Evolutionary conservation across 371 early-diverging fungal genomes (phyloP).

Genomic region (Mucor saturninus): DNA sequence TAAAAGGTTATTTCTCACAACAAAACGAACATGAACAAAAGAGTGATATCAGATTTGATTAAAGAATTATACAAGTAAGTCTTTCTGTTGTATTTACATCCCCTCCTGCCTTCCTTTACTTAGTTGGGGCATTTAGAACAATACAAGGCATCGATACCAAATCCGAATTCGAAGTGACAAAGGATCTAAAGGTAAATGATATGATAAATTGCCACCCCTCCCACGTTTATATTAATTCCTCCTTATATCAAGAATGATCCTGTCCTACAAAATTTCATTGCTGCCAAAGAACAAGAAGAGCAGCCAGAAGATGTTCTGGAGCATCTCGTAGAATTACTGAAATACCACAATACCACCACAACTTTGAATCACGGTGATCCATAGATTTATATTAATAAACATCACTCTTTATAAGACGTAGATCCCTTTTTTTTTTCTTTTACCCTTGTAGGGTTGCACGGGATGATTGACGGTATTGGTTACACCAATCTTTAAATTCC

Average conservation of each 20-base stretch:
- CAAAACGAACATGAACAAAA: constrained; percentile 1
- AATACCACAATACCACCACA: constrained; percentile 11
- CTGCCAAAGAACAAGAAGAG: neutral
- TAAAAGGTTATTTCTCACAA: neutral
- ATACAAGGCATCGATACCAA: constrained; percentile 20
- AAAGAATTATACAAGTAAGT: constrained; percentile 31
- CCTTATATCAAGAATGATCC: constrained; percentile 17
- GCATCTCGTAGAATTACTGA: constrained; percentile 13
- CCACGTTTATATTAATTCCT: no score
- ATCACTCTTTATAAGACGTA: no score
- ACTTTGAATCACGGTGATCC: neutral
- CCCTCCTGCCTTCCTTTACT: neutral
- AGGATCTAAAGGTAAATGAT: constrained; percentile 18
- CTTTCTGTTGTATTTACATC: neutral
- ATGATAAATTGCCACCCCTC: neutral
- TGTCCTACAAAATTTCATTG: constrained; percentile 21
- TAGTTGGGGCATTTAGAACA: constrained; percentile 8
- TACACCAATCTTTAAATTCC: no score
- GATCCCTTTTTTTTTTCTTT: no score
- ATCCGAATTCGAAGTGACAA: constrained; percentile 13
- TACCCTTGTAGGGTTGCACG: no score
- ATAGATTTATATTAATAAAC: neutral
- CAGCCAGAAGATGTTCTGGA: constrained; percentile 10
- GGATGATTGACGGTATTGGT: no score
- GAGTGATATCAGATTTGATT: constrained; percentile 17